Evolutionary conservation across 2,329 filamentous ascomycete genomes (phyloP), one percentile per base, ranked within the genome.

Genomic region (Seiridium unicorne): DNA sequence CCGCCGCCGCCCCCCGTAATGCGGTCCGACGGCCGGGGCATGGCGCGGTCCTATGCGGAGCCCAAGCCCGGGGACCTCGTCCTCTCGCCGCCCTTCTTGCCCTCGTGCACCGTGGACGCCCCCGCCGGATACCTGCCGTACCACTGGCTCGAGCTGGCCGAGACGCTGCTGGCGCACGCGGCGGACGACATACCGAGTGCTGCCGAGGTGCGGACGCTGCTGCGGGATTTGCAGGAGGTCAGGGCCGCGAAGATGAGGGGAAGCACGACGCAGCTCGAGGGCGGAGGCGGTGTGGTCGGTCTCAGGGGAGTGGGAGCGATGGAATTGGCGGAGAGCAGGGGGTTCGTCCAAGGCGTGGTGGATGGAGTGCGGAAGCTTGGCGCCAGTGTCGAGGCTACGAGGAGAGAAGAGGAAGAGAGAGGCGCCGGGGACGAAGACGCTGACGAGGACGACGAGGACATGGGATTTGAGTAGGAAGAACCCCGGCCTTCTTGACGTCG

Each of bases 121-220:
- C 86, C 89, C 7, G 77, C 87, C 0, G 86, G 87, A 46, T 86
- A 88, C 11, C 79, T 99, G 38, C 95, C 95, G 0, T 98, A 96
- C 72, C 94, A 98, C 78, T 99, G 94, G 93, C 84, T 96, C 47
- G 95, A 98, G 76, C 78, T 98, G 7, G 89, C 90, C 18, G 93
- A 97, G 75, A 87, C 96, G 72, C 80, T 99, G 51, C 84, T 99
- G 2, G 90, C 93, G 51, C 89, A 92, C 59, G 93, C 93, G 3
- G 83, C 86, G 34, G 93, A 97, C 73, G 93, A 97, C 73, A 84
- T 98, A 55, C 83, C 70, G 68, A 85, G 89, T 0, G 83, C 91
- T 2, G 89, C 93, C 65, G 86, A 88, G 65, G 88, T 96, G 6
- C 81, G 93, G 5, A 84, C 89, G 34, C 73, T 96, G 61, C 73